Base-by-base conservation (phyloP, 306 rosid genomes). In the Citrullus amarus region DNA sequence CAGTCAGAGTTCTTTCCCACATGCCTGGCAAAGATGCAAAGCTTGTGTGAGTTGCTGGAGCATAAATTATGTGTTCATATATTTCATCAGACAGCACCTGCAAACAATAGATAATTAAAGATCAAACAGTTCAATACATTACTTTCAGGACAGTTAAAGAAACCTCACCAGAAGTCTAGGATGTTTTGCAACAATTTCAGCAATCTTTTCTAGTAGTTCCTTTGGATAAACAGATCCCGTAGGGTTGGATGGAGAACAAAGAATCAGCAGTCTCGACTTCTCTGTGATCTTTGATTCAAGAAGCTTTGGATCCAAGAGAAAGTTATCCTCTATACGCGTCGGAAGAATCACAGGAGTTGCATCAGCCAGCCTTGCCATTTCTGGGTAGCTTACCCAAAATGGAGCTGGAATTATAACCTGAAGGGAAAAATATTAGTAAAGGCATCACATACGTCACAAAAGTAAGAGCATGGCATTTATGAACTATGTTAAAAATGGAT, bases 371-470 rank as follows among this genome's bases (percentile, higher is more conserved):
- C 96, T 88, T 69, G 97, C 97, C 86, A 96, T 91, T 84, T 96
- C 99, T 9, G 99, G 99, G 84, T 96, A 96, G 85, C 99, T 92
- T 85, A 96, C 99, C 86, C 86, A 96, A 82, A 81, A 96, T 81
- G 99, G 99, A 79, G 93, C 99, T 8, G 99, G 99, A 88, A 96
- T 83, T 81, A 96, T 79, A 80, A 96, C 99, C 99, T 96, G 90
- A 36, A 81, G 73, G 75, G 82, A 54, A 68, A 25, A 51, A 30
- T 11, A 51, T 43, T 38, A 3, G 13, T 25, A 7, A 46, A 22
- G 1, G 13, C 53, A 25, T 13, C 39, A 36, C 28, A 1, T 6
- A 36, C 72, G 38, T 3, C 6, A 25, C 39, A 0, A 70, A 7
- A 13, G 57, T 46, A 20, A 70, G 25, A 13, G 10, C 57, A 22